A percentile compares a stretch with the other conserved stretches of the same genome.
Conservation (phyloP, 768 basidiomycete species). For the Lepiota venenata region DNA sequence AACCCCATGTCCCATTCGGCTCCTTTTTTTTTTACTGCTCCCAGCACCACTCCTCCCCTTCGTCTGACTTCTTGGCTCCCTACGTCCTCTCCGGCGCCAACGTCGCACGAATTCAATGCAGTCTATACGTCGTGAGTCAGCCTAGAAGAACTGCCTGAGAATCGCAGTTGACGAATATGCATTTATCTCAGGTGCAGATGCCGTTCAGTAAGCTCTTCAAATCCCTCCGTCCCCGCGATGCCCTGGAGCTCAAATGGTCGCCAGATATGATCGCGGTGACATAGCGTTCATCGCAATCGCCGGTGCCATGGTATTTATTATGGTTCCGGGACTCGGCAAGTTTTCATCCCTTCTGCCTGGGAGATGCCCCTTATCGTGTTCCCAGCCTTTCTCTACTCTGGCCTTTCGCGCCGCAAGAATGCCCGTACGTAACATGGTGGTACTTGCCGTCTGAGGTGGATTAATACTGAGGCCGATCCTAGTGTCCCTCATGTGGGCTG, state of each 20-base stretch:
- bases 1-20: neutral
- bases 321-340: conserved; percentile 72
- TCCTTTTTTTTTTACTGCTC: neutral
- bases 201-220: conserved; percentile 4
- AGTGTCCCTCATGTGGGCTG: conserved; percentile 76
- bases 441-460: neutral
- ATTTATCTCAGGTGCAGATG: neutral
- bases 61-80: neutral
- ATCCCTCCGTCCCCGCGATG: neutral
- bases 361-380: conserved; percentile 2
- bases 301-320: conserved; percentile 71
- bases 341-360: neutral
- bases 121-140: conserved; percentile 4
- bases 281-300: conserved; percentile 66
- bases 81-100: neutral
- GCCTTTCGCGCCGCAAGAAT: conserved; percentile 68
- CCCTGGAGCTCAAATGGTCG: neutral
- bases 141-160: neutral
- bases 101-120: too few relatives aligned
- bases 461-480: conserved; percentile 6
- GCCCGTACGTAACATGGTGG: conserved; percentile 31
- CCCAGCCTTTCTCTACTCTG: conserved; percentile 70
- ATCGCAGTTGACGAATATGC: neutral
- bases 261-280: conserved; percentile 69
- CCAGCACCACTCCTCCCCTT: neutral